A percentile compares a stretch with the other conserved stretches of the same genome.
Conservation (phyloP, 164 flowering plant species). For the Euptelea pleiosperma region DNA sequence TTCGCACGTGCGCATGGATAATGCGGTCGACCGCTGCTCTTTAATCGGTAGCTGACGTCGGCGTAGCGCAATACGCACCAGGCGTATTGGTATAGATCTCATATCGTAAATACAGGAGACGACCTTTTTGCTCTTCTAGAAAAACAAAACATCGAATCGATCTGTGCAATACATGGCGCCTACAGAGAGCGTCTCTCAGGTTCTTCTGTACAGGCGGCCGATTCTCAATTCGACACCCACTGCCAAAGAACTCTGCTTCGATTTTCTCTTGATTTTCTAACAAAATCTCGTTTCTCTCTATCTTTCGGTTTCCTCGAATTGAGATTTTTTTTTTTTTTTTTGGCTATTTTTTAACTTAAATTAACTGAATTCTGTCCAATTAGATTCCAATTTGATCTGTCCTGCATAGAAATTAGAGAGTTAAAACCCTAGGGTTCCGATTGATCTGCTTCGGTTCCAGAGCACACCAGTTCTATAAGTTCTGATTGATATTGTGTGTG, state of each 20-base stretch:
- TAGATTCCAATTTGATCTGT: neutral
- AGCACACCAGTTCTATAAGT: too few relatives aligned
- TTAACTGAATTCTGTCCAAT: neutral
- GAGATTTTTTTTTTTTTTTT: neutral
- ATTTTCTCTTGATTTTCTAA: neutral
- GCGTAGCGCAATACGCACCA: too few relatives aligned
- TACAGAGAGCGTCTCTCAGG: neutral
- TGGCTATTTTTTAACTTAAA: neutral
- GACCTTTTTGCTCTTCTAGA: too few relatives aligned
- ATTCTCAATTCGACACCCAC: constrained; percentile 19
- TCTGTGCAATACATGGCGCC: neutral
- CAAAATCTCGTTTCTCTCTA: neutral
- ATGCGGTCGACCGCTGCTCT: too few relatives aligned
- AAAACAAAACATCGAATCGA: too few relatives aligned
- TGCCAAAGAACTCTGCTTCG: neutral
- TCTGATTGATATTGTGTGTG: neutral
- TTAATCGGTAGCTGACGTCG: too few relatives aligned
- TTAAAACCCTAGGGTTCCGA: too few relatives aligned
- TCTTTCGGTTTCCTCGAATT: neutral
- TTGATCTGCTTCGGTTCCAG: too few relatives aligned
- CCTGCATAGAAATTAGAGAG: too few relatives aligned
- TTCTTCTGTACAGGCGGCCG: constrained; percentile 16
- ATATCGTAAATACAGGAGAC: too few relatives aligned
- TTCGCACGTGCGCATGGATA: too few relatives aligned
- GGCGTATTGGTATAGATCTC: too few relatives aligned